Evolutionary conservation across 805 yeast genomes (phyloP), one percentile per base, ranked within the genome.

Genomic region (Saccharomycopsis capsularis): DNA sequence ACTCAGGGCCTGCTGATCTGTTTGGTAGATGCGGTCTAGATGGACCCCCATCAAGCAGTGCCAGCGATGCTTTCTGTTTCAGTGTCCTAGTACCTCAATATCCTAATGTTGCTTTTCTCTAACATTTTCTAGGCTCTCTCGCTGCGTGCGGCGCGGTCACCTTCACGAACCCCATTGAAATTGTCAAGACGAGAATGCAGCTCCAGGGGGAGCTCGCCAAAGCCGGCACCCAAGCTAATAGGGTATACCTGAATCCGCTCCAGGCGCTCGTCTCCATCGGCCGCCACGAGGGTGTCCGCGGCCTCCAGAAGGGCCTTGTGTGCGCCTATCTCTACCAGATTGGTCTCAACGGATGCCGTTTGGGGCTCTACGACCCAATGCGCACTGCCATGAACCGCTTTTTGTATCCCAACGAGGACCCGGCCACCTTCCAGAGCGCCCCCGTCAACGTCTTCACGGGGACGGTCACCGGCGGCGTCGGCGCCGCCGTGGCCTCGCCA

Each of bases 121-220:
- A 34, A 18, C 35, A 34, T 13, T 18, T 16, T 16, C 18, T 30
- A 30, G 48, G 52, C 2, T 39, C 48, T 21, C 22, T 50, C 9
- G 99, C 99, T 2, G 97, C 98, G 2, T 90, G 98, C 70, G 93
- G 95, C 47, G 98, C 99, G 0, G 99, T 93, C 40, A 91, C 97
- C 0, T 82, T 91, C 62, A 90, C 98, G 3, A 93, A 93, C 63
- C 99, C 99, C 4, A 83, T 93, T 55, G 99, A 93, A 66, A 71
- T 93, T 54, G 88, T 91, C 57, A 93, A 93, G 68, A 93, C 95
- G 6, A 73, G 98, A 68, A 85, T 91, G 95, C 99, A 93, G 65
- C 71, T 93, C 42, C 97, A 93, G 66, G 99, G 99, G 52, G 98
- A 93, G 67, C 71, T 91, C 45, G 69, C 78, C 11, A 72, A 82